Conservation (phyloP, 2,329 filamentous ascomycete genomes). For the Ophiocordyceps camponoti-leonardi region DNA sequence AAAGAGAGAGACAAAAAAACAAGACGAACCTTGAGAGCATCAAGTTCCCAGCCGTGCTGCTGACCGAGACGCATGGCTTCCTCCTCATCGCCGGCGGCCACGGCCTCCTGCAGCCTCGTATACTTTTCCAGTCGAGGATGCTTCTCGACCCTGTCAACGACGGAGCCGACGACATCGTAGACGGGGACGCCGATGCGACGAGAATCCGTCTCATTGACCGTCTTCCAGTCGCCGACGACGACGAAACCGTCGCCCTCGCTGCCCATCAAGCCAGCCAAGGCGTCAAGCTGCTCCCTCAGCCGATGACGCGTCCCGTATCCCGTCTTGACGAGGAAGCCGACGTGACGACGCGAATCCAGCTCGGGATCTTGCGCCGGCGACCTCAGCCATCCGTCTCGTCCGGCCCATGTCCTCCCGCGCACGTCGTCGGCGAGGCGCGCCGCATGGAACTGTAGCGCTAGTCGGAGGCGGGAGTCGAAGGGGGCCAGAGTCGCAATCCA, state of each 20-base stretch:
- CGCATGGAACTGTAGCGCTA: constrained; percentile 17
- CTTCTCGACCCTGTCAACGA: constrained; percentile 13
- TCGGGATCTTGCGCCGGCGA: constrained; percentile 17
- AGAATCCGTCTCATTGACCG: constrained; percentile 14
- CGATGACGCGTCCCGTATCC: constrained; percentile 35
- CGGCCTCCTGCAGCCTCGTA: constrained; percentile 17
- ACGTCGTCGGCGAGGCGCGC: constrained; percentile 14
- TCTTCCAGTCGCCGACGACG: constrained; percentile 33
- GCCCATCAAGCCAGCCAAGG: constrained; percentile 18
- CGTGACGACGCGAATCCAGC: constrained; percentile 26
- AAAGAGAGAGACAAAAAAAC: too few species aligned
- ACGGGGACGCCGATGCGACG: constrained; percentile 16
- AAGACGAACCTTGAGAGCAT: constrained; percentile 27
- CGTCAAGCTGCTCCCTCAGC: constrained; percentile 27
- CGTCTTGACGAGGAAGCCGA: constrained; percentile 36
- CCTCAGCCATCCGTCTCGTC: constrained; percentile 24
- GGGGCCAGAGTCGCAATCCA: constrained; percentile 6
- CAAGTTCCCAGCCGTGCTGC: constrained; percentile 28
- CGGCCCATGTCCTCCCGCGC: constrained; percentile 7
- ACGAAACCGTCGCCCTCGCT: constrained; percentile 24
- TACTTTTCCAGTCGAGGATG: constrained; percentile 24
- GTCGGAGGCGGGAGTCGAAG: constrained; percentile 14
- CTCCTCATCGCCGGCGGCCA: constrained; percentile 19
- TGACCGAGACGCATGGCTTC: constrained; percentile 19
- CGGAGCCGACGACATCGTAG: constrained; percentile 22